Base-by-base conservation (phyloP, 768 basidiomycete genomes). In the Mycena rebaudengoi region DNA sequence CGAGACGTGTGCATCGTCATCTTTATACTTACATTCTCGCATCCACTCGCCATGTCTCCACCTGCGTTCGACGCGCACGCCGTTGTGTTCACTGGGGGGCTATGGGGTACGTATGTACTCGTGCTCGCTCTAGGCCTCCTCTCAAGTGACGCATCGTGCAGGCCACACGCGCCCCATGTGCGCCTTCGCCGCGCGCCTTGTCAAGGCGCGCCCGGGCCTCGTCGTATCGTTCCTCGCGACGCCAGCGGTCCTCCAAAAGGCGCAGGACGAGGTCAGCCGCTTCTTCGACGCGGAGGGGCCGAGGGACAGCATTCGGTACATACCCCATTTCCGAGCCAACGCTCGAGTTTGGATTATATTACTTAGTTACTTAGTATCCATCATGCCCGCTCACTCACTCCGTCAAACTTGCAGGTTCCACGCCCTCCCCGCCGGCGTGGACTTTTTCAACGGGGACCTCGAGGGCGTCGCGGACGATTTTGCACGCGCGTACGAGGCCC, bases 371-470 rank as follows among this genome's bases (percentile, higher is more conserved):
- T n/a, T n/a, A n/a, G n/a, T n/a, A n/a, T n/a, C n/a, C n/a, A n/a
- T n/a, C n/a, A n/a, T n/a, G n/a, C n/a, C n/a, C n/a, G n/a, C n/a
- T n/a, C n/a, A n/a, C n/a, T n/a, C n/a, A n/a, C n/a, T n/a, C n/a
- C n/a, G n/a, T n/a, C n/a, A 50, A 12, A 5, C 29, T 4, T 21
- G 3, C 48, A 50, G 48, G 25, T 50, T 50, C 20, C 30, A 32
- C 20, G 48, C 48, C 30, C 11, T 50, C 6, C 48, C 48, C n/a
- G 48, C 30, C 12, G 48, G 48, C 20, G 32, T 50, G 30, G 35
- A 50, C 20, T 50, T 50, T 32, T 50, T 50, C 30, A 50, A 50
- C 30, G n/a, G n/a, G n/a, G n/a, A n/a, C n/a, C n/a, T n/a, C 25
- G 30, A 50, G 48, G 48, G 48, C 2, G 48, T 50, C 2, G 30